A percentile compares a stretch with the other conserved stretches of the same genome.
Conservation (phyloP, 2,329 filamentous ascomycete species). For the Pseudocercospora cruenta region DNA sequence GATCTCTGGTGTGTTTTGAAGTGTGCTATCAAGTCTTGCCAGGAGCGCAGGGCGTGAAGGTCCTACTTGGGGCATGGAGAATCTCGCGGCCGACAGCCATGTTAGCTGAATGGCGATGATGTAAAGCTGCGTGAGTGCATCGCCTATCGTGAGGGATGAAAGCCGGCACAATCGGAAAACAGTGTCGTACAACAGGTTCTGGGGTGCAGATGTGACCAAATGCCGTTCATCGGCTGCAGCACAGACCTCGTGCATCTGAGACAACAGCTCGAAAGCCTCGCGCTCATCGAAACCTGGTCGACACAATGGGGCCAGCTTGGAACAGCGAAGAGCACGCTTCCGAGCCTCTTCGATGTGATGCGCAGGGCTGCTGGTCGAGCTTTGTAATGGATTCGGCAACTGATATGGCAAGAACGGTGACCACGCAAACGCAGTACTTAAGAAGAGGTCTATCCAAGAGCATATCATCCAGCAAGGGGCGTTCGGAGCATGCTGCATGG, state of each 20-base stretch:
- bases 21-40: neutral
- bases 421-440: constrained; percentile 10
- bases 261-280: constrained; percentile 4
- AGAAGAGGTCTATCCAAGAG: constrained; percentile 9
- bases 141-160: neutral
- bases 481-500: neutral
- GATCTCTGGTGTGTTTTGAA: neutral
- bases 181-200: constrained; percentile 4
- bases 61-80: constrained; percentile 9
- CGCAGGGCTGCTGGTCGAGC: neutral
- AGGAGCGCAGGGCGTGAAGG: constrained; percentile 3
- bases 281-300: constrained; percentile 6
- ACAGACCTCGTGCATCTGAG: constrained; percentile 7
- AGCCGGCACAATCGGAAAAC: constrained; percentile 2
- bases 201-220: neutral
- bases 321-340: constrained; percentile 4
- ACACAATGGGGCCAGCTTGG: constrained; percentile 4
- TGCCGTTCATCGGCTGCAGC: constrained; percentile 5
- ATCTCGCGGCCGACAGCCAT: constrained; percentile 9
- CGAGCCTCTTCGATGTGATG: constrained; percentile 9
- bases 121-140: neutral
- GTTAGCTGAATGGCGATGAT: constrained; percentile 4
- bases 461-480: constrained; percentile 7
- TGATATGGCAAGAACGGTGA: constrained; percentile 12
- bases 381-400: neutral